Evolutionary conservation across 2,329 filamentous ascomycete species (phyloP), one percentile per base, ranked within the genome.

Genomic region (Penicillium sp.): DNA sequence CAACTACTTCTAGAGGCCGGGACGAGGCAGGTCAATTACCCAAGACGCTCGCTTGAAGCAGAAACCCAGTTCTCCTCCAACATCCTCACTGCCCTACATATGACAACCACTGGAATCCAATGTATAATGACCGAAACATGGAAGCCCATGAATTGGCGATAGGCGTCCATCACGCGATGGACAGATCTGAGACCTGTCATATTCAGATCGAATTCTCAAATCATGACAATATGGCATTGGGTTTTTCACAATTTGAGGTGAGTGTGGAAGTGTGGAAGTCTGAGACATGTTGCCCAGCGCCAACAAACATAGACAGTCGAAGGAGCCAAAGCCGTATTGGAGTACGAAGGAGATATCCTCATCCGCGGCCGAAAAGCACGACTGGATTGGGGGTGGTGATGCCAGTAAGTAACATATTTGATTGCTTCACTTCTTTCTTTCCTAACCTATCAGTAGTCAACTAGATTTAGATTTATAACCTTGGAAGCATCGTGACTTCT

Each of bases 161-260:
- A 38, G 66, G 69, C 22, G 54, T 73, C n/a, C 64, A 69, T 47
- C 24, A 56, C 0, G 47, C 61, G 4, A 75, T 76, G 52, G 62
- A 60, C n/a, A 27, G 32, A 7, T 71, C 67, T 53, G 73, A 73
- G 1, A 52, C 53, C n/a, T 71, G 71, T 44, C 64, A 72, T 57
- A 66, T 72, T 45, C 74, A 73, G 49, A 66, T 75, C 22, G 71
- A 70, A 18, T 58, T 64, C 14, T 67, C 75, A 56, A 64, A 4
- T 8, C 3, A 27, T 4, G 24, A 60, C 39, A 68, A 70, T 13
- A 62, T 75, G 13, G 71, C 72, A 1, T 69, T 65, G 34, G 74
- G 67, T 13, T 73, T 76, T 63, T 66, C 75, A 22, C 73, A 76
- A 53, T 76, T 72, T 54, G 67, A 75, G 57, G 73, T 71, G 61